A percentile compares a stretch with the other conserved stretches of the same genome.
Conservation (phyloP, 2,329 filamentous ascomycete species). For the Tolypocladium nubicola region DNA sequence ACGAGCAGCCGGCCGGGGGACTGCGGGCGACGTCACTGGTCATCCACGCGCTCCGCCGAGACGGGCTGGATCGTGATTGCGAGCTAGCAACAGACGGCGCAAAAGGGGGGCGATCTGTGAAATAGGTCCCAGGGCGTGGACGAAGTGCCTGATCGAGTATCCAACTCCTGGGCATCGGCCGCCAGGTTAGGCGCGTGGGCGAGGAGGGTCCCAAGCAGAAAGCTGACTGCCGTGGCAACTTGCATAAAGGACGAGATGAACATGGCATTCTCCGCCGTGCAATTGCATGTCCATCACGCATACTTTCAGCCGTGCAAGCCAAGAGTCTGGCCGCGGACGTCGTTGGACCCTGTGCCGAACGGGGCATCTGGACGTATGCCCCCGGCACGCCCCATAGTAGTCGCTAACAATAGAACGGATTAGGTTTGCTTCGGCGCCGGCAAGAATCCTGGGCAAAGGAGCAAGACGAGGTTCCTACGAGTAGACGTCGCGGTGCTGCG, state of each 20-base stretch:
- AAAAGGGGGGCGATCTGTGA: background rate
- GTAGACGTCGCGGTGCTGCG: background rate
- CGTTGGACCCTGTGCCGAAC: background rate
- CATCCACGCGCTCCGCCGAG: background rate
- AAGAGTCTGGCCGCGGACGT: background rate
- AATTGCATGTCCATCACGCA: too few species aligned
- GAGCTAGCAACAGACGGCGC: background rate
- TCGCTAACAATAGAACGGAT: background rate
- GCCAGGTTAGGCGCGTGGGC: background rate
- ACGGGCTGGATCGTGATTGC: background rate
- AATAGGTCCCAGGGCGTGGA: background rate
- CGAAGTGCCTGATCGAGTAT: background rate
- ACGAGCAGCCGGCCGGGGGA: background rate
- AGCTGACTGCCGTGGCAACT: background rate
- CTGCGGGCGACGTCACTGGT: background rate
- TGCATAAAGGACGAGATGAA: background rate
- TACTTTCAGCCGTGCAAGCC: too few species aligned
- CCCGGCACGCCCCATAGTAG: background rate
- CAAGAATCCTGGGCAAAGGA: too few species aligned
- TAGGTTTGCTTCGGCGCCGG: background rate
- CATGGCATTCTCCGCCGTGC: background rate
- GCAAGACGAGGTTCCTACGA: too few species aligned
- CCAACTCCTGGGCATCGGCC: background rate
- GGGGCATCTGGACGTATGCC: background rate
- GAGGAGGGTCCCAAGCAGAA: background rate